Evolutionary conservation across 176 grass and related monocot species (phyloP), one percentile per base, ranked within the genome.

Genomic region (Guadua angustifolia): DNA sequence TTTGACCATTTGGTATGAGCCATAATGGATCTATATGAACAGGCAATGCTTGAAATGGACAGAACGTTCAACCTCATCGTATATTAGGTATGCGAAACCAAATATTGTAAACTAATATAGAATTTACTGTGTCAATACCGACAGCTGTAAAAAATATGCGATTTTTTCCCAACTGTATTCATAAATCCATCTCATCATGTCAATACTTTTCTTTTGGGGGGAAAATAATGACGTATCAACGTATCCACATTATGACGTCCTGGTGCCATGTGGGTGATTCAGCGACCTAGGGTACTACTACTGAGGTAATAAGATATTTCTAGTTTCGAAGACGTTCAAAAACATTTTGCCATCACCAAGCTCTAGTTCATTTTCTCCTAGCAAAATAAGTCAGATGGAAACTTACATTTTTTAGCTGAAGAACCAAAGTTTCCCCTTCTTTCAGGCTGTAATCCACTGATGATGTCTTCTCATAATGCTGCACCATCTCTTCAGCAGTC

Each of bases 371-470:
- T 61, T 82, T 81, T 16, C 0, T 51, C 50, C 70, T 25, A 83
- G 61, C 14, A 71, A 60, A 73, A 56, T 17, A 47, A 35, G 52
- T 57, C 25, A 5, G 49, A 70, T 21, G 22, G 16, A 79, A 81
- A 42, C 91, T 94, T 90, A 99, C 93, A 87, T 92, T 99, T 89
- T 95, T 99, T 4, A 99, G 80, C 42, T 99, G 93, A 62, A 99
- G 91, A 85, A 95, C 93, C 86, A 99, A 89, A 66, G 96, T 99
- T 92, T 99, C 96, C 39, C 96, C 96, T 89, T 99, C 93, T 88
- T 99, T 99, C 69, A 99, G 91, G 79, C 96, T 99, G 59, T 99
- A 99, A 84, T 99, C 96, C 74, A 99, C 85, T 74, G 93, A 90
- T 50, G 91, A 95, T 81, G 88, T 77, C 38, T 85, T 92, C 81